Evolutionary conservation across 2,329 filamentous ascomycete genomes (phyloP), one percentile per base, ranked within the genome.

Genomic region (Grosmannia serpens): DNA sequence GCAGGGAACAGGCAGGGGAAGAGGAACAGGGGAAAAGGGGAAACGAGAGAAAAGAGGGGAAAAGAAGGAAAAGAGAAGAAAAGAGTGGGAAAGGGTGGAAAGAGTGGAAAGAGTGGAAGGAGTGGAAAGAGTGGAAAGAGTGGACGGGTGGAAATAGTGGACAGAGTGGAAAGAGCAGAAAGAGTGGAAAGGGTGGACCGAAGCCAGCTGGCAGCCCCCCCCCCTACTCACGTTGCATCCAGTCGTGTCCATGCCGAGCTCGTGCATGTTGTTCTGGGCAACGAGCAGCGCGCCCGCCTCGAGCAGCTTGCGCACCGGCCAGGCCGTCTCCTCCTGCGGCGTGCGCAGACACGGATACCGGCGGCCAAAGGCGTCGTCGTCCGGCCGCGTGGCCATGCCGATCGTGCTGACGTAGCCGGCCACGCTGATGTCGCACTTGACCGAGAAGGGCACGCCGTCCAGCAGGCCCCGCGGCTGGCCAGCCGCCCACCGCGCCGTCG

Each of bases 231-330:
- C 75, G 67, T 95, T 95, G 69, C 90, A 90, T 63, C 91, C 91
- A n/a, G 81, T 91, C 0, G 87, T 89, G 66, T 94, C 87, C 65
- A 88, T 81, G 1, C 89, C 90, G 46, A 91, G 70, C 72, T 90
- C 89, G 70, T 90, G 88, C 87, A 91, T 94, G 55, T 80, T 86
- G 60, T 85, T 82, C 74, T 89, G 91, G 24, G 86, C 90, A 58
- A 91, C 74, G 56, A 90, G 75, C 26, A 95, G 74, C 2, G 86
- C 89, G 1, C 90, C 90, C 1, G 84, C 85, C 60, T 89, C 85
- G 66, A 87, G 79, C 70, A 89, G 80, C 73, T 84, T 83, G 68
- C 75, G 74, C 6, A 89, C 82, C 59, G 87, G 88, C 86, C 87
- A 91, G 5, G 77, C 78, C 0, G 88, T 88, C 61, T 77, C 72